Base-by-base conservation (phyloP, 805 yeast species). In the Candida fluviatilis region DNA sequence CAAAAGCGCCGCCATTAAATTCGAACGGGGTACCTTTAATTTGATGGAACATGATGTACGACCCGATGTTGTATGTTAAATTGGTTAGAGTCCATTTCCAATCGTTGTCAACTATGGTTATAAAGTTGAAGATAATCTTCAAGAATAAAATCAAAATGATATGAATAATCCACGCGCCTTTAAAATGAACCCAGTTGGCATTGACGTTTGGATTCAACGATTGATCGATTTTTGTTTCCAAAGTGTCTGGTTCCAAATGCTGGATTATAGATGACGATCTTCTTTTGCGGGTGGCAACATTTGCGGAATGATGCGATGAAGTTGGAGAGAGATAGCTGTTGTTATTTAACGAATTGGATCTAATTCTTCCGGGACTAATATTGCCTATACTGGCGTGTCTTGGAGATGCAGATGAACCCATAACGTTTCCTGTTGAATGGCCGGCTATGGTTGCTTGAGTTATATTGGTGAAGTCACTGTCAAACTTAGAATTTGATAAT, bases 1-100 rank as follows among this genome's bases (percentile, higher is more conserved):
- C 99, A 62, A 84, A 93, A 0, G 97, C 98, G 31, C 99, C 99
- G 29, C 85, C 82, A 57, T 90, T 93, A 68, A 91, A 90, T 52
- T 93, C 99, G 57, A 91, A 93, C 0, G 99, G 99, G 2, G 95
- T 89, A 27, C 99, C 99, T 54, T 91, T 93, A 32, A 93, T 87
- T 58, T 86, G 83, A 61, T 91, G 99, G 59, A 91, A 93, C 98
- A 91, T 93, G 45, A 91, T 78, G 59, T 89, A 93, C 1, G 95
- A 82, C 3, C 97, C 98, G 47, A 85, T 77, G 39, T 85, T 91
- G 59, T 91, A 91, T 4, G 95, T 82, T 36, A 84, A 75, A 57
- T 91, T 93, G 5, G 98, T 91, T 48, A 93, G 63, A 2, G 98
- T 87, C 99, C 99, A 91, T 42, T 85, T 76, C 73, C 89, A 75